These are phyloP conservation scores for Calonectria ilicicola DNA, from an alignment of 2,329 filamentous ascomycete species.

Conservation along the genomic window DNA sequence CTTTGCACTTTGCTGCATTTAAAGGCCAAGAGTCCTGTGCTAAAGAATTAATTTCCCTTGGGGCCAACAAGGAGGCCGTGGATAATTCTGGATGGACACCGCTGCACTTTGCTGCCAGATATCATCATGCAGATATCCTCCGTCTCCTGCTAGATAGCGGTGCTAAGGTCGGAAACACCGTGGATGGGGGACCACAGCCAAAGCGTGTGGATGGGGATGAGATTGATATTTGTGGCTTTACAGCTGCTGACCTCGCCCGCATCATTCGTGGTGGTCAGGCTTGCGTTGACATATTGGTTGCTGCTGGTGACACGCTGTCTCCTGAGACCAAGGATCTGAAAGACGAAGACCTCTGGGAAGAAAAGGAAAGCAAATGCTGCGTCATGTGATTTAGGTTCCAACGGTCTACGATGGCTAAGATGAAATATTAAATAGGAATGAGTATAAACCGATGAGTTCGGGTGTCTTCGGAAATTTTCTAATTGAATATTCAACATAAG, in stretches of 20 bases:
- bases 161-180: slow-evolving; percentile 4
- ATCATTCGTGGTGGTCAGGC: slow-evolving; percentile 5
- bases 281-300: slow-evolving; percentile 6
- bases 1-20: slow-evolving; percentile 16
- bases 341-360: slow-evolving; percentile 15
- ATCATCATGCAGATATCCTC: background rate
- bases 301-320: slow-evolving; percentile 6
- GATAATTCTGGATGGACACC: slow-evolving; percentile 13
- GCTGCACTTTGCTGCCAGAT: slow-evolving; percentile 14
- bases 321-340: slow-evolving; percentile 5
- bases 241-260: slow-evolving; percentile 10
- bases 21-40: slow-evolving; percentile 4
- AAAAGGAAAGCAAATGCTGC: background rate
- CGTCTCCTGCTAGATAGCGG: background rate
- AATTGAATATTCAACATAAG: no score
- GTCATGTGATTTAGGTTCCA: background rate
- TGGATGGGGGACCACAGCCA: slow-evolving; percentile 1
- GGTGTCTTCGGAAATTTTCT: no score
- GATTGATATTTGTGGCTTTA: slow-evolving; percentile 13
- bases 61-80: slow-evolving; percentile 8
- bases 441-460: no score
- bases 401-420: no score
- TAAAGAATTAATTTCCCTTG: background rate
- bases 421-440: no score
- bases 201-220: slow-evolving; percentile 8